Percentiles rank a stretch among this genome's conserved stretches.
Evolutionary conservation across 306 rosid genomes (phyloP).

Genomic region (Glycine tomentella): DNA sequence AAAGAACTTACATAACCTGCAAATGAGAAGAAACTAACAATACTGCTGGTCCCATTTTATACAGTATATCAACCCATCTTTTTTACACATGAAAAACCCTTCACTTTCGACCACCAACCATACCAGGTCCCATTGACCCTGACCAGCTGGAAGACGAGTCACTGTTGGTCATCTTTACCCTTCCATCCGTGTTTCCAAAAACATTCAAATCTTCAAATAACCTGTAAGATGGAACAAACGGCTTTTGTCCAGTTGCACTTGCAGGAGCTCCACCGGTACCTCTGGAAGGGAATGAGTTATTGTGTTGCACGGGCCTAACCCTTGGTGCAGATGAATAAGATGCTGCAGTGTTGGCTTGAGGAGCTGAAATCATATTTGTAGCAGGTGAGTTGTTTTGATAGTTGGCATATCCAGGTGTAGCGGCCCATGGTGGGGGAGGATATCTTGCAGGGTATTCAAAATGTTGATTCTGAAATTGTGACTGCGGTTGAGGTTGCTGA

Average conservation of each 20-base stretch:
- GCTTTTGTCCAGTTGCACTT: slow-evolving; percentile 64
- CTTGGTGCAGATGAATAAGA: slow-evolving; percentile 55
- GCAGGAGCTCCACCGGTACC: slow-evolving; percentile 54
- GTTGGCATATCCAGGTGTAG: slow-evolving; percentile 68
- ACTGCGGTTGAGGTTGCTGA: slow-evolving; percentile 35
- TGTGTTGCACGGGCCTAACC: slow-evolving; percentile 59
- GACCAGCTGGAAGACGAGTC: slow-evolving; percentile 67
- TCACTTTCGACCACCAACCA: slow-evolving; percentile 95
- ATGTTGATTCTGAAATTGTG: slow-evolving; percentile 52
- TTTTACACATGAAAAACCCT: slow-evolving; percentile 20
- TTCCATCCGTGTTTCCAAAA: slow-evolving; percentile 80
- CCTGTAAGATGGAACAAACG: slow-evolving; percentile 83
- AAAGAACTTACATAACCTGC: slow-evolving; percentile 46
- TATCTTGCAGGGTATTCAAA: slow-evolving; percentile 61
- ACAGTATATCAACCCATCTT: slow-evolving; percentile 58
- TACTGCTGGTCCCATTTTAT: slow-evolving; percentile 37
- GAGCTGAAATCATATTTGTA: slow-evolving; percentile 43
- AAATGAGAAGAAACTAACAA: slow-evolving; percentile 54
- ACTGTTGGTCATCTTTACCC: slow-evolving; percentile 66
- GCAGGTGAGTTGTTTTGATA: slow-evolving; percentile 57
- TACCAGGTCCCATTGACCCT: slow-evolving; percentile 83
- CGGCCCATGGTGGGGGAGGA: slow-evolving; percentile 96
- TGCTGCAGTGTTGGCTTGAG: slow-evolving; percentile 52
- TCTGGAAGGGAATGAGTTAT: slow-evolving; percentile 53
- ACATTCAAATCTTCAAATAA: slow-evolving; percentile 96